Evolutionary conservation across 73 alveolate species (phyloP).

Genomic region (Paraurostyla sp.): DNA sequence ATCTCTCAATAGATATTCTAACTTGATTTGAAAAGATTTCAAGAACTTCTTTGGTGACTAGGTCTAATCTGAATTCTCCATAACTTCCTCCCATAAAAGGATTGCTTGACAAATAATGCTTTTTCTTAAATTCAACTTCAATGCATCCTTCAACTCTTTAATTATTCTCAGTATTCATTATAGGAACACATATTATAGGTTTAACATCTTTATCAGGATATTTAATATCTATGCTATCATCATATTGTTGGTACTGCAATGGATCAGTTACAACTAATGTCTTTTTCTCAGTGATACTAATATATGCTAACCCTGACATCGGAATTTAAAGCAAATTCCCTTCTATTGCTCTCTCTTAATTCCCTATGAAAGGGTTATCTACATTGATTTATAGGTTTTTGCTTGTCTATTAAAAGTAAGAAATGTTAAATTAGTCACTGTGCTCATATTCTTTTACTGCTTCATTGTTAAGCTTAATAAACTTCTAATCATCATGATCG

Average conservation of each 20-base stretch:
- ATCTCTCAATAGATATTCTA: slow-evolving; percentile 5
- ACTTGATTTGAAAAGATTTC: slow-evolving; percentile 12
- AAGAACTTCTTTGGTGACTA: background rate
- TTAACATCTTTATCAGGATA: background rate
- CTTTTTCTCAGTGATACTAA: background rate
- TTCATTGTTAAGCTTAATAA: background rate
- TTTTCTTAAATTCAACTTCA: slow-evolving; percentile 47
- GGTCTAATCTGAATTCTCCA: background rate
- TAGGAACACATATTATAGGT: slow-evolving; percentile 34
- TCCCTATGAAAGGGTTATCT: no score
- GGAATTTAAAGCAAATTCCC: background rate
- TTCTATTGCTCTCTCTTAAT: background rate
- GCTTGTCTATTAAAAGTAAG: background rate
- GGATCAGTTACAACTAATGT: slow-evolving; percentile 31
- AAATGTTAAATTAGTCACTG: background rate
- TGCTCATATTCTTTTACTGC: background rate
- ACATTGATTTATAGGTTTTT: background rate
- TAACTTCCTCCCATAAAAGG: background rate
- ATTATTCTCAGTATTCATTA: background rate
- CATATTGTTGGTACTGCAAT: background rate
- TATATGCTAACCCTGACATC: slow-evolving; percentile 16
- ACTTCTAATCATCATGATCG: slow-evolving; percentile 16
- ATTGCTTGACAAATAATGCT: slow-evolving; percentile 19
- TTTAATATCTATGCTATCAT: background rate
- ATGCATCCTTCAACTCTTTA: slow-evolving; percentile 38